Conservation (phyloP, 2,329 filamentous ascomycete species). For the Arachnomyces sp. region DNA sequence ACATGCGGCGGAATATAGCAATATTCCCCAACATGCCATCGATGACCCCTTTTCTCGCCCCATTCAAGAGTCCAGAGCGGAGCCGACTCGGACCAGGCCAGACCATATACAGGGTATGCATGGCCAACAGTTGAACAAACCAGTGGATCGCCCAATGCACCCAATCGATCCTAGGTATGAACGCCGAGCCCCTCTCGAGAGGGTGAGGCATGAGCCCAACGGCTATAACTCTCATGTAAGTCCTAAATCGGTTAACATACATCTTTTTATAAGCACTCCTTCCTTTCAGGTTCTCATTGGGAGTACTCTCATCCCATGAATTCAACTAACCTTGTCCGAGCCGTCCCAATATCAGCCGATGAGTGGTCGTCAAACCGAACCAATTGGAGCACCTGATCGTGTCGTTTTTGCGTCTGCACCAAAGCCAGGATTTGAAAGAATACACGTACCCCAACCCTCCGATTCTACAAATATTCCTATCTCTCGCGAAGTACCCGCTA, state of each 20-base stretch:
- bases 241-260: neutral
- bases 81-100: neutral
- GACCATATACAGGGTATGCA: neutral
- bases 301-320: too few relatives aligned
- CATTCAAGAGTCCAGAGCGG: neutral
- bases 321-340: too few relatives aligned
- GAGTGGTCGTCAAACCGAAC: neutral
- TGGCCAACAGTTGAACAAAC: slow-evolving; percentile 4
- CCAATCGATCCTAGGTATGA: too few relatives aligned
- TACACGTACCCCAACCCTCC: neutral
- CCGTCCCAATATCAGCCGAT: too few relatives aligned
- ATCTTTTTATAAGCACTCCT: neutral
- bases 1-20: slow-evolving; percentile 8
- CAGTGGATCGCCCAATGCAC: neutral
- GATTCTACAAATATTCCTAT: slow-evolving; percentile 7
- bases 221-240: neutral
- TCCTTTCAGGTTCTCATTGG: neutral
- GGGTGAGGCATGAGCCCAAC: neutral
- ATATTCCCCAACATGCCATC: too few relatives aligned
- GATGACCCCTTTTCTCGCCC: slow-evolving; percentile 1
- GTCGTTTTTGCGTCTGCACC: neutral
- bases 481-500: slow-evolving; percentile 11
- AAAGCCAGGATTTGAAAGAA: neutral
- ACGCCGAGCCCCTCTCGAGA: too few relatives aligned
- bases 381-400: neutral